These are phyloP conservation scores for Debaryomyces coudertii DNA, from an alignment of 1,139 yeast species.

Conservation along the genomic window DNA sequence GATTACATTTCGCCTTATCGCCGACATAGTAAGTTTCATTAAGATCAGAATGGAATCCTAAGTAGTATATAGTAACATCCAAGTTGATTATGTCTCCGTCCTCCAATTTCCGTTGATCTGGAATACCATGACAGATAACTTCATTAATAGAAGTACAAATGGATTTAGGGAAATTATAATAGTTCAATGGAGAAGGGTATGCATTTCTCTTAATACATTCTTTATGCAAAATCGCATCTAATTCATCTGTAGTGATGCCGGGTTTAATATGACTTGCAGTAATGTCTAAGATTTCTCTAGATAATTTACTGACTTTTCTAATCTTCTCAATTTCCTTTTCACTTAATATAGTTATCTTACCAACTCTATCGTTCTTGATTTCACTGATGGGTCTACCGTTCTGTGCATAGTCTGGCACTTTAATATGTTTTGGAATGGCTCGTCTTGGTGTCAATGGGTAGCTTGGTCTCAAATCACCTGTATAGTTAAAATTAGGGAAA, in stretches of 20 bases:
- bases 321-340: constrained; percentile 73
- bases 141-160: constrained; percentile 94
- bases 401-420: constrained; percentile 80
- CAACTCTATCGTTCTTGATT: constrained; percentile 69
- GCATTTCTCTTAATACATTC: constrained; percentile 89
- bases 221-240: constrained; percentile 82
- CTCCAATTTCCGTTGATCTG: constrained; percentile 80
- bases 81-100: constrained; percentile 96
- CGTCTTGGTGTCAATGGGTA: constrained; percentile 83
- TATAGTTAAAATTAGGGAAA: constrained; percentile 73
- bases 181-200: constrained; percentile 95
- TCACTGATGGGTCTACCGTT: constrained; percentile 83
- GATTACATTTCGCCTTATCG: constrained; percentile 74
- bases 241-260: constrained; percentile 91
- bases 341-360: constrained; percentile 62
- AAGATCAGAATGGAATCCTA: constrained; percentile 92
- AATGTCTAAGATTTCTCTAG: constrained; percentile 83
- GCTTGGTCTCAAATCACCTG: constrained; percentile 74
- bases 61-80: constrained; percentile 82
- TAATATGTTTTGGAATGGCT: constrained; percentile 69
- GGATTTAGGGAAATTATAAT: constrained; percentile 91
- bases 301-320: constrained; percentile 72
- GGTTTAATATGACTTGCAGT: constrained; percentile 85
- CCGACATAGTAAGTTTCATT: constrained; percentile 98
- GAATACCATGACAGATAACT: constrained; percentile 96